These are phyloP conservation scores for Penicillium sp. DNA, from an alignment of 2,329 filamentous ascomycete species.

Conservation along the genomic window DNA sequence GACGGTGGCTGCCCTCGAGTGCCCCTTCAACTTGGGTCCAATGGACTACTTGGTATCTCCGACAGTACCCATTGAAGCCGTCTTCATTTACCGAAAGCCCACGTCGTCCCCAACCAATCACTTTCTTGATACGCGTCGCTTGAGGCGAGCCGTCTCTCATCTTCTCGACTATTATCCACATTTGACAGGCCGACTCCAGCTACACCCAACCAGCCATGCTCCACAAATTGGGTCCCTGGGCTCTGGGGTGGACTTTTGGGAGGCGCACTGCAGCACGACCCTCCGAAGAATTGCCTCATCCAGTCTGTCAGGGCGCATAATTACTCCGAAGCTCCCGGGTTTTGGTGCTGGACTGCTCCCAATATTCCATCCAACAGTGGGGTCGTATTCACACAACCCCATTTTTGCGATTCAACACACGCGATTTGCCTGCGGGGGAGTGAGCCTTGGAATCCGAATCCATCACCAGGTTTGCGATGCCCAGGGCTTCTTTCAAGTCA, in stretches of 20 bases:
- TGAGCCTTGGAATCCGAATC: constrained; percentile 2
- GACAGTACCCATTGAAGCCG: neutral
- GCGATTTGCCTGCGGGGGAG: constrained; percentile 7
- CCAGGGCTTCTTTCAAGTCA: neutral
- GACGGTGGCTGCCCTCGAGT: neutral
- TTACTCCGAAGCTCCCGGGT: neutral
- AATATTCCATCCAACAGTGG: neutral
- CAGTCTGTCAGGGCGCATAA: constrained; percentile 1
- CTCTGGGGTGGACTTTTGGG: constrained; percentile 4
- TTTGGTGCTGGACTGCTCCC: constrained; percentile 1
- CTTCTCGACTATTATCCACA: constrained; percentile 7
- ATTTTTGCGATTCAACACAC: constrained; percentile 8
- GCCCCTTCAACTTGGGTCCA: neutral
- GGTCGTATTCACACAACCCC: neutral
- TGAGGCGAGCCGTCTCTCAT: neutral
- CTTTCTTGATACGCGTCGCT: neutral
- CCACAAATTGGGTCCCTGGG: neutral
- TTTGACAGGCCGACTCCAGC: constrained; percentile 5
- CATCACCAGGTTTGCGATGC: constrained; percentile 10
- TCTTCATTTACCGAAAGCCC: neutral
- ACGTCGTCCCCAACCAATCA: neutral
- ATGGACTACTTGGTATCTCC: neutral
- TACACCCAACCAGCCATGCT: neutral
- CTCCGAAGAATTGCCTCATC: neutral
- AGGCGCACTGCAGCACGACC: neutral